phyloP scores from a whole-genome alignment of 768 basidiomycete genomes.

The Rhizopogon vinicolor region DNA sequence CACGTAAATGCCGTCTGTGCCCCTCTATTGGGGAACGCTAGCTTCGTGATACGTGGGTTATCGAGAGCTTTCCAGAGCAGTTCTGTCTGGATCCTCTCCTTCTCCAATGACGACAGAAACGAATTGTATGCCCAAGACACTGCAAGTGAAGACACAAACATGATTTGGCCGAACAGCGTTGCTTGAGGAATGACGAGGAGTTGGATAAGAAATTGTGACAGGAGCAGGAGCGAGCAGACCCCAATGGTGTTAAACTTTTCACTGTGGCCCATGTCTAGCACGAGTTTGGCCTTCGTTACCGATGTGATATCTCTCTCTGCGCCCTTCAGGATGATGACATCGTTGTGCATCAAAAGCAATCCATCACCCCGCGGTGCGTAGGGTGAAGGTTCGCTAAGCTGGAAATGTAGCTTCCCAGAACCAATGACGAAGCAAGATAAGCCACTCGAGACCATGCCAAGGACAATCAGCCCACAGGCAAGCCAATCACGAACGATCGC shows the following conservation, averaged over 20 bases:
- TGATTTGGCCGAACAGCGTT: conserved; percentile 27
- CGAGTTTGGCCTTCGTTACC: conserved; percentile 24
- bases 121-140: conserved; percentile 31
- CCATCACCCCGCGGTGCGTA: conserved; percentile 24
- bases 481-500: conserved; percentile 25
- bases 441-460: conserved; percentile 30
- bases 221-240: conserved; percentile 22
- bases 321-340: conserved; percentile 24
- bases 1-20: conserved; percentile 10
- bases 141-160: conserved; percentile 27
- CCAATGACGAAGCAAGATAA: conserved; percentile 26
- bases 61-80: conserved; percentile 14
- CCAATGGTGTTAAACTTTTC: conserved; percentile 12
- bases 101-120: conserved; percentile 26
- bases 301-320: conserved; percentile 20
- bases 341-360: conserved; percentile 13
- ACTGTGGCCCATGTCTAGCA: conserved; percentile 8
- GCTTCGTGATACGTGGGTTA: conserved; percentile 8
- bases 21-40: conserved; percentile 13
- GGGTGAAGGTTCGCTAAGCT: conserved; percentile 8
- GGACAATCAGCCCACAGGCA: conserved; percentile 24
- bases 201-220: conserved; percentile 25
- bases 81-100: conserved; percentile 14
- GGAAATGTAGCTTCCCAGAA: conserved; percentile 16
- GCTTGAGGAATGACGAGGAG: conserved; percentile 29